Evolutionary conservation across 2,329 filamentous ascomycete genomes (phyloP), one percentile per base, ranked within the genome.

Genomic region (Hirsutella thompsonii): DNA sequence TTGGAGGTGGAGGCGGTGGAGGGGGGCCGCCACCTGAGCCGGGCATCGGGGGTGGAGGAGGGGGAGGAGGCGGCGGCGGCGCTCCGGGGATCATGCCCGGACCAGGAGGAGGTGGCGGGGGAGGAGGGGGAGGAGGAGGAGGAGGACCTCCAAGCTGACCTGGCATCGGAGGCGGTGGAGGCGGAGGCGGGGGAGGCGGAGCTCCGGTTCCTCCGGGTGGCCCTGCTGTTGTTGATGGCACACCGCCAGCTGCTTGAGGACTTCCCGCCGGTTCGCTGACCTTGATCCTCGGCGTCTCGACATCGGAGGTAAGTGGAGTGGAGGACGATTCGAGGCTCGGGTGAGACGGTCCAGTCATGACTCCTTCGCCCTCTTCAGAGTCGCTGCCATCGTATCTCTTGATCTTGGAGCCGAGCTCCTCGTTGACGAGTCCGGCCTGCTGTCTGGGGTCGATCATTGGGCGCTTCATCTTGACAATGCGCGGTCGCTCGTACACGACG

Each of bases 331-430:
- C 81, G 46, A 86, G 64, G 59, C 81, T 86, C 21, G 81, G 82
- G 56, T 87, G 81, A 18, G 80, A 84, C 36, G 83, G 76, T 20
- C 81, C 84, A 29, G 83, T 86, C 1, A 82, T 84, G 44, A 81
- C 69, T 40, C 76, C 70, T 39, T 77, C 76, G 33, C 71, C 74
- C 49, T 77, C 76, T 50, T 83, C 81, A 26, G 79, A 81, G 51
- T 88, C 83, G 55, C 81, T 85, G 36, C 70, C 82, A 54, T 83
- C 83, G 52, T 79, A 76, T 45, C 67, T 76, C 62, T 81, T 81
- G 53, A 90, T 74, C 62, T 83, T 92, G 39, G 79, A 75, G 28
- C 78, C 74, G 49, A 94, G 81, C 60, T 94, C 77, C 60, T 94
- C 77, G 54, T 63, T 68, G 70, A 66, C 71, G 63, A 67, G 81